Base-by-base conservation (phyloP, 495 filamentous ascomycete genomes). In the Trypethelium eluteriae region DNA sequence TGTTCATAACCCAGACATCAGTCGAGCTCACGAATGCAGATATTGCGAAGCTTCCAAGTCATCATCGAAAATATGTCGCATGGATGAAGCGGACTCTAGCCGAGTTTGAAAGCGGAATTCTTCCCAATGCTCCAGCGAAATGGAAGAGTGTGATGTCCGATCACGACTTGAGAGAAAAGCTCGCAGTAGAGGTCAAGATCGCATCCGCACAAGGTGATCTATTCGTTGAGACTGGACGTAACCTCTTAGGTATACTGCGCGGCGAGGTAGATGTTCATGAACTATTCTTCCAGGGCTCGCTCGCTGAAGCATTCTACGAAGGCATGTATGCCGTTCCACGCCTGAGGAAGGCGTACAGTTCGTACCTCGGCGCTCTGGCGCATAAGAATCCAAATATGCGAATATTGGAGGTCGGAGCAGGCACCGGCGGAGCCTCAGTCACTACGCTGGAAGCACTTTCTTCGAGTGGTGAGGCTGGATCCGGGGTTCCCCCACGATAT, bases 381-480 rank as follows among this genome's bases (percentile, higher is more conserved):
- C 56, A 69, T 36, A 68, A 70, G 36, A 65, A 68, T 46, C 66
- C 68, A 44, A 39, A 47, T 9, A 46, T 69, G 1, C 59, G 61
- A 18, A 67, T 73, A 3, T 66, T 73, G 3, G 70, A 73, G 41
- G 59, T 73, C 12, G 71, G 71, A 10, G 71, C 67, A 11, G 71
- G 71, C 4, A 70, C 66, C 25, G 71, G 71, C 41, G 14, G 41
- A 7, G 41, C 41, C 7, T 7, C 41, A 7, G 41, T 14, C 14
- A 7, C 41, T 14, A 14, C 41, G 6, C 41, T 44, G 41, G 14
- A 44, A 7, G 41, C 14, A 7, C 41, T 44, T 14, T 7, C 41
- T 44, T 14, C 6, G 14, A 14, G 14, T 44, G 41, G 14, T 7
- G 41, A 7, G 6, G 41, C 41, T 7, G 41, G 41, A 7, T 14